Evolutionary conservation across 2,329 filamentous ascomycete species (phyloP), one percentile per base, ranked within the genome.

Genomic region (Xylaria digitata): DNA sequence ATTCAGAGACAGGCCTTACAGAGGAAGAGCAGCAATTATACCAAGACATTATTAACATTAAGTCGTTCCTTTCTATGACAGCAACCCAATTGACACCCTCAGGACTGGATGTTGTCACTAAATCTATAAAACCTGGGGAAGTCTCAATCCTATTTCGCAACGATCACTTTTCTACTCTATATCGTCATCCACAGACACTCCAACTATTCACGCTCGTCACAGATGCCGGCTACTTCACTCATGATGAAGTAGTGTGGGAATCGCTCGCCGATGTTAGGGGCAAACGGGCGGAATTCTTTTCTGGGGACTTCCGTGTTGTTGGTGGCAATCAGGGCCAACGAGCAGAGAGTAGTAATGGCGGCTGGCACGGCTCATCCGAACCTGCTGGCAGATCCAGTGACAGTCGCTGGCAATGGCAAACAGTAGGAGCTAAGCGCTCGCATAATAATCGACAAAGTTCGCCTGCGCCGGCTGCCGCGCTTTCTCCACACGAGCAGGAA

Each of bases 241-340:
- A 97, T 72, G 91, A 94, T 17, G 95, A 98, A 77, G 89, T 99
- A 13, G 93, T 99, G 0, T 99, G 96, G 96, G 96, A 99, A 79
- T 96, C 91, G 9, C 84, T 99, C 1, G 90, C 92, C 0, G 95
- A 98, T 73, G 90, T 97, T 23, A 96, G 90, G 58, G 96, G 96
- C 7, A 90, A 92, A 74, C 87, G 87, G 15, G 90, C 92, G 2
- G 92, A 94, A 76, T 93, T 96, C 74, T 93, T 93, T 72, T 93
- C 94, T 0, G 96, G 96, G 1, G 94, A 98, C 75, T 98, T 98
- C 78, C 87, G 91, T 37, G 84, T 92, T 0, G 92, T 97, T n/a
- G 90, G 93, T 21, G 90, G 90, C 72, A 80, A 76, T 23, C 72
- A 75, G 67, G 68, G 52, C 67, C 69, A 68, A 19, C 63, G 70